Percentiles rank a stretch among this genome's conserved stretches.
Conservation (phyloP, 768 basidiomycete genomes). For the Panaeolus cyanescens region DNA sequence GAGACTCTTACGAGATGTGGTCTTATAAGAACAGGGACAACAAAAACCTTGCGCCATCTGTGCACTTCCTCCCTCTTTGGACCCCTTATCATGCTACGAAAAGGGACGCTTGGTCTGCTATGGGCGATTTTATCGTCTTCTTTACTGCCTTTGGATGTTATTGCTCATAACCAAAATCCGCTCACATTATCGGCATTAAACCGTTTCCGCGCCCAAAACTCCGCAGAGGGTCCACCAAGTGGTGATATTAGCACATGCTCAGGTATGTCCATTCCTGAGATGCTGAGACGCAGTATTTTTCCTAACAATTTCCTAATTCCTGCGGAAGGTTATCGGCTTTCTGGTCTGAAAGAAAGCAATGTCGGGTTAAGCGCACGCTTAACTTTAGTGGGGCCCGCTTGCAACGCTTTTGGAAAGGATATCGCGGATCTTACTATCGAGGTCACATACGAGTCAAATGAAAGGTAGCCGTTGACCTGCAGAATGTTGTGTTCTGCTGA, state of each 20-base stretch:
- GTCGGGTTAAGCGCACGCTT: conserved; percentile 58
- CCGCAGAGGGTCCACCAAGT: background rate
- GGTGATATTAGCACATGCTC: conserved; percentile 17
- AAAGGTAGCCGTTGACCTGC: conserved; percentile 36
- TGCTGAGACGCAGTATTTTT: conserved; percentile 13
- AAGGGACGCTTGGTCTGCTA: background rate
- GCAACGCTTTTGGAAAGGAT: conserved; percentile 68
- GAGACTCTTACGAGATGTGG: background rate
- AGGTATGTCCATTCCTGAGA: conserved; percentile 13
- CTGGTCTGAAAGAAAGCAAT: conserved; percentile 39
- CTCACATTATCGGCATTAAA: background rate
- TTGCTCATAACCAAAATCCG: background rate
- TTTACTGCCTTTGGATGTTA: background rate
- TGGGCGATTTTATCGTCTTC: background rate
- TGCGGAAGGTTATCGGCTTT: conserved; percentile 54
- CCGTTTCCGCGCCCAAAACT: background rate
- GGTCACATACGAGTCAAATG: conserved; percentile 63
- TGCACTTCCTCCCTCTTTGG: background rate
- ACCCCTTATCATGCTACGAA: background rate
- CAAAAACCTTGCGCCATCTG: background rate
- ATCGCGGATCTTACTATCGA: conserved; percentile 59
- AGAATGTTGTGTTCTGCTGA: background rate
- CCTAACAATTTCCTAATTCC: background rate
- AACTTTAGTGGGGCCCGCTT: conserved; percentile 53
- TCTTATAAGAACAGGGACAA: background rate